These are phyloP conservation scores for Artemisia princeps DNA, from an alignment of 140 eudicot species.

Conservation along the genomic window DNA sequence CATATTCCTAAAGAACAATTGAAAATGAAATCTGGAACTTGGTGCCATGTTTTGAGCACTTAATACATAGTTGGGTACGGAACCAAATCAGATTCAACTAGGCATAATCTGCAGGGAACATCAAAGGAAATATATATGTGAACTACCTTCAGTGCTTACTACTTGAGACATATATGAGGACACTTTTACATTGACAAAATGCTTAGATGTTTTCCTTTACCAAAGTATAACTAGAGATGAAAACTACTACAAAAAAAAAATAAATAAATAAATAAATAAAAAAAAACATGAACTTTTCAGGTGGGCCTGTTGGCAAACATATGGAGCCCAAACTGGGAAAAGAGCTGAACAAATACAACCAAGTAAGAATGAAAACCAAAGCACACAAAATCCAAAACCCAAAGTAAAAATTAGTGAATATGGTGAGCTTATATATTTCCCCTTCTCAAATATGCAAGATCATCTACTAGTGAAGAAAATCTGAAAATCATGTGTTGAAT, in stretches of 20 bases:
- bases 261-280: too few species aligned
- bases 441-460: too few species aligned
- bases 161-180: background rate
- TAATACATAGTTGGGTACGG: too few species aligned
- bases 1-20: slow-evolving; percentile 1
- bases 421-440: background rate
- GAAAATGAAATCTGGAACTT: too few species aligned
- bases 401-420: background rate
- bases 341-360: background rate
- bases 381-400: background rate
- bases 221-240: background rate
- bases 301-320: background rate
- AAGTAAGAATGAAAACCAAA: background rate
- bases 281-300: background rate
- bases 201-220: too few species aligned
- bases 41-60: too few species aligned
- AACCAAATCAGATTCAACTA: too few species aligned
- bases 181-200: background rate
- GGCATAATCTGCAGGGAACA: background rate
- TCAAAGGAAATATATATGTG: background rate
- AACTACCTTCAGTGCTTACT: slow-evolving; percentile 9
- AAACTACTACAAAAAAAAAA: background rate
- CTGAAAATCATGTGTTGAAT: too few species aligned
- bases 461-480: too few species aligned
- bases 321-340: slow-evolving; percentile 4